Base-by-base conservation (phyloP, 768 basidiomycete genomes). In the Rhodosporidiobolus sp. region DNA sequence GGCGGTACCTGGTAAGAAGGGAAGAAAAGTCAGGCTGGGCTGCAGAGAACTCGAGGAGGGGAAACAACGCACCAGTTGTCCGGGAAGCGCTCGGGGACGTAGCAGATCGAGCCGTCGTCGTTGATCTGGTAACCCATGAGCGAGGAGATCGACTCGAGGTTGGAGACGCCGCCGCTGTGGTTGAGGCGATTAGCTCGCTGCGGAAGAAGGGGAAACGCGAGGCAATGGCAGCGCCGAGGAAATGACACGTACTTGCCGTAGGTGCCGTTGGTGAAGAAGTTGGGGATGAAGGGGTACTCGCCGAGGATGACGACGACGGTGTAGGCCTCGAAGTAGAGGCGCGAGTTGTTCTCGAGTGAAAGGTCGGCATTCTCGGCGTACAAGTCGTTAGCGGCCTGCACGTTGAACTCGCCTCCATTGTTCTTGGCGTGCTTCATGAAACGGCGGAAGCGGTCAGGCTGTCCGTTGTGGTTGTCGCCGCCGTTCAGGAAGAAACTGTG, bases 251-350 rank as follows among this genome's bases (percentile, higher is more conserved):
- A n/a, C n/a, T n/a, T 28, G n/a, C 45, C 59, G 30, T 60, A 60
- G 24, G 59, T 60, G 20, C 59, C 59, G 30, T 60, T 60, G n/a
- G 59, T 19, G 59, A 60, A 60, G 46, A 60, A n/a, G n/a, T n/a
- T 26, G 35, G 35, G 24, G 22, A 57, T 35, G 55, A 57, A 57
- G 20, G 55, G 55, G 59, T 46, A 60, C 59, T 46, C 59, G 26
- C 59, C 55, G 55, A 57, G 55, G 19, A 60, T 32, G 45, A 60
- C 59, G 28, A 60, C 45, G 59, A 60, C 24, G 8, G 59, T 60
- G 59, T 60, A 60, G n/a, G 45, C 59, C 59, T 48, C 26, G 11
- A 30, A 19, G 45, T 46, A 60, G 28, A 60, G 28, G 2, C 43
- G 43, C 45, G 45, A 17, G 59, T 60, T 60, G n/a, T 60, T 48